These are phyloP conservation scores for Aphanocladium album DNA, from an alignment of 2,329 filamentous ascomycete genomes.

Conservation along the genomic window DNA sequence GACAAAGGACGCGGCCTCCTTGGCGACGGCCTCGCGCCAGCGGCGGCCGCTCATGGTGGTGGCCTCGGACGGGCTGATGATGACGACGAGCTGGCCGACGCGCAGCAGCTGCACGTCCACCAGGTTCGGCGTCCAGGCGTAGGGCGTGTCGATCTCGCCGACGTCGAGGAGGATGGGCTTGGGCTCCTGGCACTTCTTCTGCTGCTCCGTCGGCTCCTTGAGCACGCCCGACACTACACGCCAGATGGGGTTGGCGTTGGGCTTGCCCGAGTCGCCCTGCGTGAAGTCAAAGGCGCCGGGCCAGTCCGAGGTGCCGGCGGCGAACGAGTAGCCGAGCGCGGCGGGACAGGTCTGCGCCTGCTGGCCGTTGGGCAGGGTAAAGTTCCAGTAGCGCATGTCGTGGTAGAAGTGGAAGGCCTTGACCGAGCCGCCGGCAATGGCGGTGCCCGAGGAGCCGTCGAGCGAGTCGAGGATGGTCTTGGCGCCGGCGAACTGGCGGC, in stretches of 20 bases:
- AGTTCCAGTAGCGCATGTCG: constrained; percentile 71
- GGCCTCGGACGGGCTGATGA: constrained; percentile 81
- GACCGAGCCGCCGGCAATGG: constrained; percentile 60
- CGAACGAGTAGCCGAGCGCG: constrained; percentile 86
- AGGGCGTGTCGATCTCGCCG: constrained; percentile 71
- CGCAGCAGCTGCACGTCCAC: constrained; percentile 84
- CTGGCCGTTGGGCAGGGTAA: constrained; percentile 68
- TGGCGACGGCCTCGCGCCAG: constrained; percentile 68
- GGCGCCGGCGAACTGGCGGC: constrained; percentile 62
- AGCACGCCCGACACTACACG: constrained; percentile 66
- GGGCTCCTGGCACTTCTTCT: constrained; percentile 69
- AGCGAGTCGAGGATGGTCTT: constrained; percentile 45
- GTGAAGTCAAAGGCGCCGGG: constrained; percentile 92
- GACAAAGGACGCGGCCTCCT: constrained; percentile 44
- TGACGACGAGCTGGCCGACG: constrained; percentile 77
- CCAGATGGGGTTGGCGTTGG: constrained; percentile 72
- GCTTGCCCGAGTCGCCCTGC: constrained; percentile 71
- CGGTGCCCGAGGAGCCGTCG: constrained; percentile 36
- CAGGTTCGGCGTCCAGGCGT: constrained; percentile 85
- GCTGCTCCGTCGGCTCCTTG: constrained; percentile 63
- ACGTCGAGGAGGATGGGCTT: constrained; percentile 89
- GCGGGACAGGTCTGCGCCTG: constrained; percentile 73
- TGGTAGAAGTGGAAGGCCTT: constrained; percentile 82
- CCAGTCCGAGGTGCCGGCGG: constrained; percentile 86
- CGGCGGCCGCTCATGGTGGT: constrained; percentile 89